Evolutionary conservation across 257 asterid species (phyloP).

Genomic region (Primulina huaijiensis): DNA sequence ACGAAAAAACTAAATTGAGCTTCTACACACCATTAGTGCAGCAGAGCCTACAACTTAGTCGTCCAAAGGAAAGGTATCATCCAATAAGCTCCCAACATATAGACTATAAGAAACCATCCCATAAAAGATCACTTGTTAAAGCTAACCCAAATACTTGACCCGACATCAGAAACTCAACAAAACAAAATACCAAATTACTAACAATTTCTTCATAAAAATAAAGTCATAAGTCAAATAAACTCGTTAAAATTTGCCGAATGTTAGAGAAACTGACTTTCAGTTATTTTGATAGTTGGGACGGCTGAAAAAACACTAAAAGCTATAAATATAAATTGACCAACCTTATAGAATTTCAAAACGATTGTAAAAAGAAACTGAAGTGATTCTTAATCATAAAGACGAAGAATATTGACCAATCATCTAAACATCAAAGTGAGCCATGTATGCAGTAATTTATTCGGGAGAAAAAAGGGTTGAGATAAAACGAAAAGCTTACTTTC

Average conservation of each 20-base stretch:
- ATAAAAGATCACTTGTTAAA: neutral
- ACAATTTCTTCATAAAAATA: neutral
- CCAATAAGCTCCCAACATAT: slow-evolving; percentile 12
- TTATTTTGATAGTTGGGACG: neutral
- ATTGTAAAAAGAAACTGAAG: neutral
- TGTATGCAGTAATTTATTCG: neutral
- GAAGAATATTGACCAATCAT: neutral
- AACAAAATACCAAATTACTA: neutral
- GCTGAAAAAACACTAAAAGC: slow-evolving; percentile 13
- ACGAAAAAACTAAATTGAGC: neutral
- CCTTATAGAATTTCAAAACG: neutral
- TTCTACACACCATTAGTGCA: neutral
- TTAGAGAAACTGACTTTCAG: neutral
- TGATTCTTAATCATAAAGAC: neutral
- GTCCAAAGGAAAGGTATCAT: neutral
- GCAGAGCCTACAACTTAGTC: neutral
- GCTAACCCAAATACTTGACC: neutral
- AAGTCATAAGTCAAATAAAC: neutral
- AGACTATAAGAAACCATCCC: neutral
- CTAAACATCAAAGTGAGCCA: slow-evolving; percentile 1
- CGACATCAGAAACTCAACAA: neutral
- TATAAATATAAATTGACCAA: neutral
- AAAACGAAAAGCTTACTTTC: slow-evolving; percentile 34
- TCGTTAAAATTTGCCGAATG: neutral
- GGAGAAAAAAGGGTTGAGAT: neutral